A percentile compares a stretch with the other conserved stretches of the same genome.
Conservation (phyloP, 2,329 filamentous ascomycete genomes). For the Fusarium nanum region DNA sequence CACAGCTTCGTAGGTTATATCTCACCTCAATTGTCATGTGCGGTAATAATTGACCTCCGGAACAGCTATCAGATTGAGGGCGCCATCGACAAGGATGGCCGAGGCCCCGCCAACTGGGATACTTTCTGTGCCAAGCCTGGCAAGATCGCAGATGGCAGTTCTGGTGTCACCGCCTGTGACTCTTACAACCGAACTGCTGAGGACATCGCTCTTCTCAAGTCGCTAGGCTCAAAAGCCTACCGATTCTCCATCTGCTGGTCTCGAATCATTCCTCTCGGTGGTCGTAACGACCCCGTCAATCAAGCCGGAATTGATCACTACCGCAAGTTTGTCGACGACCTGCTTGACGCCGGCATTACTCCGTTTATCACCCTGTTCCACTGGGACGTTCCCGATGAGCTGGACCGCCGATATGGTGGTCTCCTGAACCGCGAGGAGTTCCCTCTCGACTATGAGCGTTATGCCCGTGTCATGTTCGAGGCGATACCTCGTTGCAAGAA, state of each 20-base stretch:
- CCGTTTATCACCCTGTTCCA: constrained; percentile 88
- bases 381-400: constrained; percentile 85
- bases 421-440: constrained; percentile 85
- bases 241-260: constrained; percentile 89
- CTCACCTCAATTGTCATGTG: constrained; percentile 13
- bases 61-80: constrained; percentile 91
- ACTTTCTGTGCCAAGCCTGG: constrained; percentile 84
- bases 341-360: constrained; percentile 79
- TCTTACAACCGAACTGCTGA: constrained; percentile 83
- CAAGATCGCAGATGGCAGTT: constrained; percentile 83
- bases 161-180: constrained; percentile 84
- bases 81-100: constrained; percentile 77
- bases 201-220: constrained; percentile 82
- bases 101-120: constrained; percentile 88
- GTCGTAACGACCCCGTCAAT: constrained; percentile 84
- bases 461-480: constrained; percentile 80
- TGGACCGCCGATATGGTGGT: constrained; percentile 85
- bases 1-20: constrained; percentile 72
- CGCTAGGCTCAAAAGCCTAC: constrained; percentile 78
- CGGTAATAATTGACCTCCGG: constrained; percentile 25
- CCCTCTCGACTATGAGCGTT: constrained; percentile 82
- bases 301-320: constrained; percentile 82
- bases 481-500: constrained; percentile 81
- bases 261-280: constrained; percentile 86
- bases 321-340: constrained; percentile 80